Evolutionary conservation across 2,329 filamentous ascomycete genomes (phyloP).

Genomic region (Dothidotthia symphoricarpi): DNA sequence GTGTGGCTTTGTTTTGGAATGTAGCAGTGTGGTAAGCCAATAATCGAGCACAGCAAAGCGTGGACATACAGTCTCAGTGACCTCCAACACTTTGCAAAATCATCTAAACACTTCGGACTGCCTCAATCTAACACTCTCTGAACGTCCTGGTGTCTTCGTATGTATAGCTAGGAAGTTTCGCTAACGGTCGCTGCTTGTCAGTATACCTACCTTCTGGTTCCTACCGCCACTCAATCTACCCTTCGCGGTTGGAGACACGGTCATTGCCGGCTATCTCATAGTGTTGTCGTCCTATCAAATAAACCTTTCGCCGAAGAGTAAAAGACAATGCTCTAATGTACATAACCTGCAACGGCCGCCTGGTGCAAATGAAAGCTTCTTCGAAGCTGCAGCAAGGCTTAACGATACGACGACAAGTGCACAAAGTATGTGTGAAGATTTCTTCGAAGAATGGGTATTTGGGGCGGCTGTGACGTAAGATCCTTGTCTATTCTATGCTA

Average conservation of each 20-base stretch:
- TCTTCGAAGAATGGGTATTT: constrained; percentile 24
- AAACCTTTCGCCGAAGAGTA: constrained; percentile 7
- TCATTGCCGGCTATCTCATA: constrained; percentile 6
- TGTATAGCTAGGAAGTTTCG: constrained; percentile 1
- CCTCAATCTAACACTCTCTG: no score
- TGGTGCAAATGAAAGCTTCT: constrained; percentile 31
- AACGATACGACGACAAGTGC: constrained; percentile 18
- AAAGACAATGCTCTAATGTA: constrained; percentile 1
- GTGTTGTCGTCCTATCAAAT: constrained; percentile 9
- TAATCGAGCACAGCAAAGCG: no score
- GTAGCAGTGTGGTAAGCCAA: no score
- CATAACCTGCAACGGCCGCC: constrained; percentile 4
- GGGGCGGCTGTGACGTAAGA: constrained; percentile 20
- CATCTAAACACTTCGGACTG: no score
- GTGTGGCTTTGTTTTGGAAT: no score
- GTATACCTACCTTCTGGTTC: constrained; percentile 3
- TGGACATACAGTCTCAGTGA: no score
- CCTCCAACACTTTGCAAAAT: no score
- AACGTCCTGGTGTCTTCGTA: no score
- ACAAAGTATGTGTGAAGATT: constrained; percentile 21
- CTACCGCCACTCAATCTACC: constrained; percentile 10
- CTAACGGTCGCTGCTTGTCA: constrained; percentile 6
- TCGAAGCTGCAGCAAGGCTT: constrained; percentile 22
- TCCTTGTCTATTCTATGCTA: no score
- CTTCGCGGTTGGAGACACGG: constrained; percentile 7